phyloP scores from a whole-genome alignment of 2,329 filamentous ascomycete genomes.

The Peltaster fructicola region DNA sequence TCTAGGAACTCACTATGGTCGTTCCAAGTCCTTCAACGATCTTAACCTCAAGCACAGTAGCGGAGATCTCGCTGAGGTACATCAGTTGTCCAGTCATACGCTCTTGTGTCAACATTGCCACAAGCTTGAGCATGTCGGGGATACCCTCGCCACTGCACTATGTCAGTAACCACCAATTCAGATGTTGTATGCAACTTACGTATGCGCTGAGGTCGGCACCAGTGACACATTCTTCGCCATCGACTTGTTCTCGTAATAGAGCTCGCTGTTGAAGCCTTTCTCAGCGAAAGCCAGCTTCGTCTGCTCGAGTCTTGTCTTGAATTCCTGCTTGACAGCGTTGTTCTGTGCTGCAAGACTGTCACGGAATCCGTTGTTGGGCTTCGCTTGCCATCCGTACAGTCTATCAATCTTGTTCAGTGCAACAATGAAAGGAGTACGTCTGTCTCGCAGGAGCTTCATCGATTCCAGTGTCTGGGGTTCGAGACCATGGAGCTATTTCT shows the following conservation, averaged over 20 bases:
- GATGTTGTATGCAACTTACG: too few species aligned
- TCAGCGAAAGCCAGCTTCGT: conserved; percentile 90
- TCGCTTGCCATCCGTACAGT: conserved; percentile 97
- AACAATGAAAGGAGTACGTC: conserved; percentile 95
- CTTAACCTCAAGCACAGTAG: conserved; percentile 96
- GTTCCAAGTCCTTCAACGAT: conserved; percentile 97
- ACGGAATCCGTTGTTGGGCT: conserved; percentile 95
- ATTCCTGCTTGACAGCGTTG: conserved; percentile 87
- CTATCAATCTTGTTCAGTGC: conserved; percentile 99
- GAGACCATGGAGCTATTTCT: conserved; percentile 98
- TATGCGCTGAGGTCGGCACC: conserved; percentile 90
- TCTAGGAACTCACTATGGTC: too few species aligned
- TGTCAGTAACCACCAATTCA: too few species aligned
- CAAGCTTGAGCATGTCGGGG: conserved; percentile 93
- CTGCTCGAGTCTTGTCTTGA: conserved; percentile 71
- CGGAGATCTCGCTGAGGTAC: conserved; percentile 96
- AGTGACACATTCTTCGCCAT: conserved; percentile 92
- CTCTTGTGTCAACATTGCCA: conserved; percentile 82
- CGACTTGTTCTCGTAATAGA: conserved; percentile 96
- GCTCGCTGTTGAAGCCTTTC: conserved; percentile 93
- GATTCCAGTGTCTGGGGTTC: conserved; percentile 96
- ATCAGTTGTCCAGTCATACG: conserved; percentile 94
- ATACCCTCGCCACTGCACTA: conserved; percentile 99
- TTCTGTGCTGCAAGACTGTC: conserved; percentile 80
- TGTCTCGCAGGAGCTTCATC: conserved; percentile 80